Evolutionary conservation across 441 rosid species (phyloP).

Genomic region (Populus hybrid): DNA sequence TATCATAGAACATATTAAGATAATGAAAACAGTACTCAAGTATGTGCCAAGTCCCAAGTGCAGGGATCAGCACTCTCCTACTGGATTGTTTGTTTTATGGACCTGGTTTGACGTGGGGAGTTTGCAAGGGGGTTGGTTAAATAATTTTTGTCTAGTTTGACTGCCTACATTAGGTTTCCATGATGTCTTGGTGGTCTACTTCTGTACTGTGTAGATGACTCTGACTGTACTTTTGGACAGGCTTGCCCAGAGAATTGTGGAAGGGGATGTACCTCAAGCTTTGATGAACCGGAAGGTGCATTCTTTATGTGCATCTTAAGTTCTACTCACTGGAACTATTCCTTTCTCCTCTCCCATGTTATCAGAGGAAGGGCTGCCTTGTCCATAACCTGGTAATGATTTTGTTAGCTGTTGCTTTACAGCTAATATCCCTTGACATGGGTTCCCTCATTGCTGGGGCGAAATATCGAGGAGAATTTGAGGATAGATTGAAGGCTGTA

Average conservation of each 20-base stretch:
- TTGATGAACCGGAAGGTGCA: conserved; percentile 91
- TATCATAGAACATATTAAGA: not conserved
- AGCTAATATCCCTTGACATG: conserved; percentile 97
- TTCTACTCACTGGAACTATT: not conserved
- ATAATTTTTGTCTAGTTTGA: conserved; percentile 3
- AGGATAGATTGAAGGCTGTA: conserved; percentile 95
- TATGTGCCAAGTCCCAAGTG: not conserved
- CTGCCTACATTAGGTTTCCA: not conserved
- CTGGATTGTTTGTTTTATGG: not conserved
- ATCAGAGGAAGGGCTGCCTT: not conserved
- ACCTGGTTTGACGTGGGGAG: not conserved
- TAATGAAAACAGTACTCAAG: not conserved
- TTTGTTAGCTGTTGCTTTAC: conserved; percentile 11
- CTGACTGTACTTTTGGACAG: conserved; percentile 39
- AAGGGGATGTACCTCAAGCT: conserved; percentile 99
- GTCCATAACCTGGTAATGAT: not conserved
- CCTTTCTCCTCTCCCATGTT: not conserved
- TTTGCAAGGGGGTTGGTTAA: not conserved
- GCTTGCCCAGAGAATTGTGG: conserved; percentile 97
- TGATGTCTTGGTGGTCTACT: not conserved
- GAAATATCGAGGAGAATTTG: conserved; percentile 94
- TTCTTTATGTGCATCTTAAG: not conserved
- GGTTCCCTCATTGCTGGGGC: conserved; percentile 98
- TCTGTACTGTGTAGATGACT: not conserved
- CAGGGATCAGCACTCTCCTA: not conserved